Percentiles rank a stretch among this genome's conserved stretches.
These are phyloP conservation scores for Zygoascus meyerae DNA, from an alignment of 1,139 yeast species.

Conservation along the genomic window DNA sequence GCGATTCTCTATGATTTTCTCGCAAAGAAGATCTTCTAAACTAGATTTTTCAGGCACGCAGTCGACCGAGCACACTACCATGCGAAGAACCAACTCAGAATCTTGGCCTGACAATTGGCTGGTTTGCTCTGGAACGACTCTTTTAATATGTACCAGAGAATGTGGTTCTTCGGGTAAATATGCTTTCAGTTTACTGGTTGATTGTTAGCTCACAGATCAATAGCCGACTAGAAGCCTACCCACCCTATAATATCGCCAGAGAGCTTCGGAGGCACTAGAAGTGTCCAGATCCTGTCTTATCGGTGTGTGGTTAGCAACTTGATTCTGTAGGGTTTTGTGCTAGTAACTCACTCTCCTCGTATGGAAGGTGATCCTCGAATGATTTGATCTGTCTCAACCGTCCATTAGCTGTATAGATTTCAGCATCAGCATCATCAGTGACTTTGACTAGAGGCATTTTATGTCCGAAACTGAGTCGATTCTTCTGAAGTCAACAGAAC, in stretches of 20 bases:
- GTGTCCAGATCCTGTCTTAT: slow-evolving; percentile 50
- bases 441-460: slow-evolving; percentile 8
- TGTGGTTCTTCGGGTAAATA: slow-evolving; percentile 28
- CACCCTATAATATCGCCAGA: slow-evolving; percentile 35
- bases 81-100: slow-evolving; percentile 24
- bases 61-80: slow-evolving; percentile 31
- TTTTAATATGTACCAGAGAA: slow-evolving; percentile 33
- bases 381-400: slow-evolving; percentile 25
- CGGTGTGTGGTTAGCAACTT: background rate
- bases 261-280: slow-evolving; percentile 41
- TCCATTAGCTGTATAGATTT: slow-evolving; percentile 22
- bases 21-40: slow-evolving; percentile 28
- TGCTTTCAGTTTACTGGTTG: slow-evolving; percentile 1
- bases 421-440: slow-evolving; percentile 11
- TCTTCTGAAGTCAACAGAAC: no score
- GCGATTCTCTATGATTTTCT: slow-evolving; percentile 15
- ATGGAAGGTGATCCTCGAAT: slow-evolving; percentile 28
- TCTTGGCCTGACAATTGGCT: background rate
- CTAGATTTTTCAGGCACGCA: slow-evolving; percentile 19
- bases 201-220: slow-evolving; percentile 2
- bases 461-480: background rate
- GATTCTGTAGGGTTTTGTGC: no score
- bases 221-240: slow-evolving; percentile 10
- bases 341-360: slow-evolving; percentile 33
- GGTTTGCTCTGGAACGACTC: slow-evolving; percentile 32